Base-by-base conservation (phyloP, 495 filamentous ascomycete species). In the Penicillium fimorum region DNA sequence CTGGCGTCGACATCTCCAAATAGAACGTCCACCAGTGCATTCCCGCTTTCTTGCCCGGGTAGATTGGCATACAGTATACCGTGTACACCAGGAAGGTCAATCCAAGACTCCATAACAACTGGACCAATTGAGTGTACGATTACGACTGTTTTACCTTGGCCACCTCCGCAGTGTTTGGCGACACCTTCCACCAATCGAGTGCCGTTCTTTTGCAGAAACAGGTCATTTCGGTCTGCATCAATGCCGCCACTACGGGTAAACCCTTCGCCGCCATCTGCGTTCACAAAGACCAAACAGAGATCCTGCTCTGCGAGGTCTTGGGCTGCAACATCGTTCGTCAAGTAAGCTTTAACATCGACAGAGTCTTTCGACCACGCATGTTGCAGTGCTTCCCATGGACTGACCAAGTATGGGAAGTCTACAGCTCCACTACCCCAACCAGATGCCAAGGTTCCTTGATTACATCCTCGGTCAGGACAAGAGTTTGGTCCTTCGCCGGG, bases 361-460 rank as follows among this genome's bases (percentile, higher is more conserved):
- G 73, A 74, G 15, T 83, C 76, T 12, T 72, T 64, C 55, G 84
- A 75, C 72, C 90, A 90, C 2, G 82, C 77, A 10, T 70, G 62
- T 45, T 80, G 72, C 7, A 96, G 71, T 12, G 88, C 87, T 27
- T 88, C 80, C 33, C 83, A 69, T 1, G 92, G 92, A 3, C 84
- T 78, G 18, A 92, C 71, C 0, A 96, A 77, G 64, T 93, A 92
- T 0, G 92, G 88, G 55, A 92, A 95, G 43, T 96, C 87, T 25
- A 91, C 93, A 2, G 90, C 83, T 4, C 92, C 93, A 46, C 88
- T 92, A 29, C 93, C 93, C 93, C 93, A 97, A 24, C 93, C 93
- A 1, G 84, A 86, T 0, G 79, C 90, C 18, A 97, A 71, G 1
- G 92, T 96, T 9, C 92, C 92, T 56, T 87, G 81, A 57, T 95